Evolutionary conservation across 2,329 filamentous ascomycete genomes (phyloP), one percentile per base, ranked within the genome.

Genomic region (Orbilia oligospora): DNA sequence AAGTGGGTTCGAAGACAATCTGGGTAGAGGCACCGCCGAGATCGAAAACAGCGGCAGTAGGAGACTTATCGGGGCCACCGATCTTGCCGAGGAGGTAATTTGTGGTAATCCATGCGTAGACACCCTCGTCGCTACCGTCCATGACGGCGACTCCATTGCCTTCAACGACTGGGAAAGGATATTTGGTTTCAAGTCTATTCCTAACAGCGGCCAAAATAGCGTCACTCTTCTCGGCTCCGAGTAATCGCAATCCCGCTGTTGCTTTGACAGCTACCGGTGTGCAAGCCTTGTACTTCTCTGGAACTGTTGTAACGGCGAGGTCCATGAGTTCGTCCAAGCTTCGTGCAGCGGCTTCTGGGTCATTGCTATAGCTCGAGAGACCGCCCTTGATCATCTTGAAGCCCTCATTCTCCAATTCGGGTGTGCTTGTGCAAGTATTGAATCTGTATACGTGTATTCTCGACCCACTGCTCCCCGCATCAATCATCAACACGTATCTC

Each of bases 81-180:
- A 99, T 98, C 87, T 98, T 98, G 83, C 95, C 95, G 24, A 99
- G 90, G 48, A 99, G 91, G 85, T 99, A 99, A 88, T 99, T 99
- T 81, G 94, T 96, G 5, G 96, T 99, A 84, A 99, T 97, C 96
- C 96, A 99, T 67, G 96, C 97, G 44, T 78, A 80, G 53, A 78
- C 71, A 82, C 81, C 96, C 86, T 99, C 96, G 83, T 97, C 93
- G 64, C 93, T 94, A 80, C 96, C 96, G 82, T 97, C 94, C 96
- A 99, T 99, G 84, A 99, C 97, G 80, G 94, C 90, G 30, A 99
- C 93, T 71, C 97, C 96, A 81, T 95, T 91, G 82, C 93, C 93
- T 12, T 93, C 91, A 71, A 99, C 92, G 49, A 99, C 93, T 0
- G 96, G 94, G 89, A 99, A 99, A 12, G 96, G 96, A 83, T 97